A percentile compares a stretch with the other conserved stretches of the same genome.
Evolutionary conservation across 2,329 filamentous ascomycete species (phyloP).

Genomic region (Alternaria incomplexa): DNA sequence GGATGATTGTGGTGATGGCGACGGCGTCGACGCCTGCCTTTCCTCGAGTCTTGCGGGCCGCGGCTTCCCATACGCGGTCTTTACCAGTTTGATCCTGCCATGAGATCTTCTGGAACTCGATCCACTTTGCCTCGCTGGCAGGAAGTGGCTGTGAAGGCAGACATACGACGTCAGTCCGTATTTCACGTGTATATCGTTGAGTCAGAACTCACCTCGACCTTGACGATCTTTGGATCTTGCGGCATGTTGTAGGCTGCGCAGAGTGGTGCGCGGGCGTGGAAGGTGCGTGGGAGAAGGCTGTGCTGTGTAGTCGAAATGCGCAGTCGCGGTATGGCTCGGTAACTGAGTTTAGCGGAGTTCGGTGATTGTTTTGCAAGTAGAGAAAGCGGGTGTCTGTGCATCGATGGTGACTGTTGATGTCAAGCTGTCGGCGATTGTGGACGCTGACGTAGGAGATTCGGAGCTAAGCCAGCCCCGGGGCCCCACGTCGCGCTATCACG

Average conservation of each 20-base stretch:
- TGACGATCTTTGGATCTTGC: slow-evolving; percentile 35
- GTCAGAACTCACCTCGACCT: slow-evolving; percentile 42
- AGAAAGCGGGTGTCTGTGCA: not conserved
- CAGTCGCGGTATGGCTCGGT: not conserved
- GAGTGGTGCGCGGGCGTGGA: slow-evolving; percentile 17
- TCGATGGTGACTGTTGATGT: not conserved
- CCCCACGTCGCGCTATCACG: slow-evolving; percentile 21
- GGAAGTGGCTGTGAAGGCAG: slow-evolving; percentile 46
- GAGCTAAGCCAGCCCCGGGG: slow-evolving; percentile 16
- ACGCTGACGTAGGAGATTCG: slow-evolving; percentile 16
- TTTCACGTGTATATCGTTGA: not conserved
- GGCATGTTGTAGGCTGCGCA: slow-evolving; percentile 43
- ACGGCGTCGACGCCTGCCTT: slow-evolving; percentile 66
- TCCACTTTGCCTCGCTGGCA: slow-evolving; percentile 62
- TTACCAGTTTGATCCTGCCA: slow-evolving; percentile 56
- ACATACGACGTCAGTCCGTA: not conserved
- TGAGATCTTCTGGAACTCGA: slow-evolving; percentile 62
- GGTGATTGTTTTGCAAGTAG: not conserved
- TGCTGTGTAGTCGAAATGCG: not conserved
- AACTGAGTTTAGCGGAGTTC: not conserved
- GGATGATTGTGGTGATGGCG: slow-evolving; percentile 63
- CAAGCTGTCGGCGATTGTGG: not conserved
- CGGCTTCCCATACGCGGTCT: slow-evolving; percentile 58
- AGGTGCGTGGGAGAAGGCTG: slow-evolving; percentile 5
- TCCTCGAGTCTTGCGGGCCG: slow-evolving; percentile 59